Conservation (phyloP, 2,329 filamentous ascomycete species). For the Coniochaeta ligniaria region DNA sequence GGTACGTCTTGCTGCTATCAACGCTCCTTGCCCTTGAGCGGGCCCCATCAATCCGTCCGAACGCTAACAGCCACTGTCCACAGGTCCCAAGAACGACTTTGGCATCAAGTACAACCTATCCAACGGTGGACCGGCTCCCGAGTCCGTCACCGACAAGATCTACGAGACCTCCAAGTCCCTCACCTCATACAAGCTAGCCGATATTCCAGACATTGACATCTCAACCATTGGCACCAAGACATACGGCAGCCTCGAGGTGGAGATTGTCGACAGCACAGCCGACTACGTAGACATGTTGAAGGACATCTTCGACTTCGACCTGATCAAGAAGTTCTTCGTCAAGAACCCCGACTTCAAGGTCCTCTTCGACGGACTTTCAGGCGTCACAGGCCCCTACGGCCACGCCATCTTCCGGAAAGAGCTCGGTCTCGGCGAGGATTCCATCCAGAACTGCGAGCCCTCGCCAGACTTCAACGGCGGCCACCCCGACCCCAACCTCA, state of each 20-base stretch:
- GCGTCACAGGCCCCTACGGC: slow-evolving; percentile 93
- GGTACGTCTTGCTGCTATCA: slow-evolving; percentile 49
- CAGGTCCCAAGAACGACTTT: slow-evolving; percentile 89
- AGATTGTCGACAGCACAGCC: slow-evolving; percentile 86
- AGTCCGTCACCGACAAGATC: slow-evolving; percentile 97
- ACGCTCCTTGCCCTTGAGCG: background rate
- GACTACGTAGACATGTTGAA: slow-evolving; percentile 96
- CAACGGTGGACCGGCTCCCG: slow-evolving; percentile 92
- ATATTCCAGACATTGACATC: slow-evolving; percentile 82
- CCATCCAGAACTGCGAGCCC: slow-evolving; percentile 85
- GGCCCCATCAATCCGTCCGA: background rate
- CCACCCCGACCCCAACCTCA: slow-evolving; percentile 96
- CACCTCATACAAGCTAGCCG: slow-evolving; percentile 84
- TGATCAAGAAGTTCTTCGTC: slow-evolving; percentile 91
- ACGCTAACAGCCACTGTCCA: background rate
- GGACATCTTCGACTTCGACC: slow-evolving; percentile 95
- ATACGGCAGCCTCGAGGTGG: slow-evolving; percentile 83
- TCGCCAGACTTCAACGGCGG: slow-evolving; percentile 94
- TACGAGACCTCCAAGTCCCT: slow-evolving; percentile 86
- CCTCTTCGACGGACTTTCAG: slow-evolving; percentile 88
- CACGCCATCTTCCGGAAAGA: slow-evolving; percentile 92
- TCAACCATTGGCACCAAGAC: slow-evolving; percentile 73
- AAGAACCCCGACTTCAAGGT: slow-evolving; percentile 90
- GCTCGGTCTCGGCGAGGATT: slow-evolving; percentile 66
- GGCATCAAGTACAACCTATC: slow-evolving; percentile 99